A percentile compares a stretch with the other conserved stretches of the same genome.
Evolutionary conservation across 345 rosid species (phyloP).

Genomic region (Kandelia obovata): DNA sequence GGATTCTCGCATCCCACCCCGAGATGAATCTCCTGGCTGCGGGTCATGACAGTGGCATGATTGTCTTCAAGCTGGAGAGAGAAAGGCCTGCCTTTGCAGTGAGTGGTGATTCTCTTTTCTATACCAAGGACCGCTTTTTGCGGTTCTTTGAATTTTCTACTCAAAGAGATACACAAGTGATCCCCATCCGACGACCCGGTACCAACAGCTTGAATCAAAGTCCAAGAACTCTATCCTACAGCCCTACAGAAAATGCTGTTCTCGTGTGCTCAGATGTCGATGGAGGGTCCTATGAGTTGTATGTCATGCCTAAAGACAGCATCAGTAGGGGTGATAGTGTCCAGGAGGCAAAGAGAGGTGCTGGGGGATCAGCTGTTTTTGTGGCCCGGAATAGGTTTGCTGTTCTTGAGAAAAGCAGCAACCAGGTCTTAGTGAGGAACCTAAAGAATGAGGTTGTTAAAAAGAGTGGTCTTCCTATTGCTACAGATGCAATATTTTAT

Average conservation of each 20-base stretch:
- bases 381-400: slow-evolving; percentile 89
- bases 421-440: slow-evolving; percentile 77
- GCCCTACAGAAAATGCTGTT: slow-evolving; percentile 89
- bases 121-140: slow-evolving; percentile 75
- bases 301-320: slow-evolving; percentile 74
- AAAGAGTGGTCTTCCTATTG: slow-evolving; percentile 60
- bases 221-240: slow-evolving; percentile 86
- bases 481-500: slow-evolving; percentile 80
- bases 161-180: slow-evolving; percentile 68
- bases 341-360: slow-evolving; percentile 85
- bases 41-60: slow-evolving; percentile 96
- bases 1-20: slow-evolving; percentile 93
- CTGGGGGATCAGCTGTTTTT: slow-evolving; percentile 77
- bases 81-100: slow-evolving; percentile 90
- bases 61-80: slow-evolving; percentile 94
- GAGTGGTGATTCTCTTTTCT: slow-evolving; percentile 71
- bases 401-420: slow-evolving; percentile 82
- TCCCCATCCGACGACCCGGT: slow-evolving; percentile 84
- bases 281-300: slow-evolving; percentile 90
- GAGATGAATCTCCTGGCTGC: slow-evolving; percentile 96
- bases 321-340: slow-evolving; percentile 60
- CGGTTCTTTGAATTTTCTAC: slow-evolving; percentile 75
- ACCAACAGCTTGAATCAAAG: slow-evolving; percentile 72
- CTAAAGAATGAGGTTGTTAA: slow-evolving; percentile 82
- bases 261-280: slow-evolving; percentile 85